Percentiles rank a stretch among this genome's conserved stretches.
Conservation (phyloP, 208 protist genomes). For the Leishmania lainsoni region DNA sequence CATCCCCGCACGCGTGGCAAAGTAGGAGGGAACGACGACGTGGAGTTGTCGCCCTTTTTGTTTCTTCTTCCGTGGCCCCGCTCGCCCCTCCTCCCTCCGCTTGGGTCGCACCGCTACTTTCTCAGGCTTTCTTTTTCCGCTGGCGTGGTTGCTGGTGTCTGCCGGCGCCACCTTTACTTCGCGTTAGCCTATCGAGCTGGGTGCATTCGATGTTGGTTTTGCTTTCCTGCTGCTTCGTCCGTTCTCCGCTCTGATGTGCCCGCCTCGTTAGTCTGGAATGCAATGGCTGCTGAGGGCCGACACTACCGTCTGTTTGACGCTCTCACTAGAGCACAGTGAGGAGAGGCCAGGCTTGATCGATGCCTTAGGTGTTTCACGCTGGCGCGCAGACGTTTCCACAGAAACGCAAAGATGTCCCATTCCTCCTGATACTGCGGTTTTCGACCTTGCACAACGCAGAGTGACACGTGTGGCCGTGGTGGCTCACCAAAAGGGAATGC, state of each 20-base stretch:
- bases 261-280: not conserved
- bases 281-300: not conserved
- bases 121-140: too few species aligned
- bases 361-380: not conserved
- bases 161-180: too few species aligned
- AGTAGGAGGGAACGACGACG: too few species aligned
- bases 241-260: not conserved
- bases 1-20: too few species aligned
- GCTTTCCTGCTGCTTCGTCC: not conserved
- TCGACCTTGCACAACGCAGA: too few species aligned
- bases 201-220: not conserved
- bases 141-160: too few species aligned
- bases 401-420: not conserved
- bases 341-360: not conserved
- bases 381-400: not conserved
- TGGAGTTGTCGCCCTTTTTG: too few species aligned
- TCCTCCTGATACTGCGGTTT: too few species aligned
- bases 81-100: too few species aligned
- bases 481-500: not conserved
- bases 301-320: not conserved
- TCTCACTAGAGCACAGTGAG: not conserved
- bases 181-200: too few species aligned
- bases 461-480: not conserved
- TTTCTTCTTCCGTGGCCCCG: too few species aligned
- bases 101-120: not conserved